phyloP scores from a whole-genome alignment of 306 rosid genomes.

The Potentilla sterilis region DNA sequence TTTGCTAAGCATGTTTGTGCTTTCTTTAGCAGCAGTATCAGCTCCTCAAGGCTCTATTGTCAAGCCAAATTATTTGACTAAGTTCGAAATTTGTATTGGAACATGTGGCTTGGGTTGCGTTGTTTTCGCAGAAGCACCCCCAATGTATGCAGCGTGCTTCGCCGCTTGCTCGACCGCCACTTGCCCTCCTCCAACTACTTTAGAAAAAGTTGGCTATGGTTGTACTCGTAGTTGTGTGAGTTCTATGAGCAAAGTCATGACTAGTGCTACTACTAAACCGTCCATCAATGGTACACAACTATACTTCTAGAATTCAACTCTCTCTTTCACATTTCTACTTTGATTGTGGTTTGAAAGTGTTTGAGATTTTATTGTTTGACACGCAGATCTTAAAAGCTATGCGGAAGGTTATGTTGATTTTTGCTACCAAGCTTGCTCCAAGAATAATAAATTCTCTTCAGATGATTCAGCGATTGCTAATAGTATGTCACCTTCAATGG shows the following conservation, averaged over 20 bases:
- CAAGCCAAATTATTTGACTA: not conserved
- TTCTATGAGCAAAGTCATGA: not conserved
- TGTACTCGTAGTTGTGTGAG: not conserved
- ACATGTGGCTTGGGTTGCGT: not conserved
- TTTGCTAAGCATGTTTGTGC: not conserved
- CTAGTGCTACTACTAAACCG: too few species aligned
- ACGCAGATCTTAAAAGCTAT: too few species aligned
- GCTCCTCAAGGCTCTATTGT: not conserved
- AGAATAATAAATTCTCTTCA: too few species aligned
- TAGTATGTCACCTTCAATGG: too few species aligned
- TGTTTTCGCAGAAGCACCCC: not conserved
- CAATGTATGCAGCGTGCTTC: not conserved
- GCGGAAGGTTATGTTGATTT: too few species aligned
- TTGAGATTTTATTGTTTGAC: too few species aligned
- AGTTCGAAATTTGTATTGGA: too few species aligned
- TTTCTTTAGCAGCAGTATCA: not conserved
- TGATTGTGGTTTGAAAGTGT: too few species aligned
- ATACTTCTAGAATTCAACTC: not conserved
- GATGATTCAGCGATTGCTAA: too few species aligned
- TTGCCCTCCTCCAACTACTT: not conserved
- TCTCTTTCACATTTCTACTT: too few species aligned
- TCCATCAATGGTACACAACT: too few species aligned
- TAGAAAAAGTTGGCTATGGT: not conserved
- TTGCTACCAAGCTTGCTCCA: too few species aligned
- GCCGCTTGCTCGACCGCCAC: not conserved